phyloP scores from a whole-genome alignment of 2,329 filamentous ascomycete species.

The Botrytis byssoidea region DNA sequence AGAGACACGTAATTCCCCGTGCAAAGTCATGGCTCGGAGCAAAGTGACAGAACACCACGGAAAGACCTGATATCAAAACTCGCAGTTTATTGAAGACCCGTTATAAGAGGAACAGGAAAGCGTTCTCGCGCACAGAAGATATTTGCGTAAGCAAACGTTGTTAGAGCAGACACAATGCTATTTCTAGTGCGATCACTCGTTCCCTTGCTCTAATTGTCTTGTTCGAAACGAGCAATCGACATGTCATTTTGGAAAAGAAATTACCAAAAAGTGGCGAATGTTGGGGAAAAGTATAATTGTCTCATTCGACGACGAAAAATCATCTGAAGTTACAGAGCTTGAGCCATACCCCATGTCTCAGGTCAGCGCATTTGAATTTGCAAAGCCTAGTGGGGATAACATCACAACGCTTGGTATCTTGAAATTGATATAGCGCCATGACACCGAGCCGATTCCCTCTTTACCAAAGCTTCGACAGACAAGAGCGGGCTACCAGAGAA shows the following conservation, averaged over 20 bases:
- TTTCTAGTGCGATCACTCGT: slow-evolving; percentile 53
- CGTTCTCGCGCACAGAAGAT: slow-evolving; percentile 39
- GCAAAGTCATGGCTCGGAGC: slow-evolving; percentile 1
- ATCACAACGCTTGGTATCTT: slow-evolving; percentile 55
- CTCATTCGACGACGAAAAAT: slow-evolving; percentile 23
- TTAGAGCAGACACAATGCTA: background rate
- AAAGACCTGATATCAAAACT: background rate
- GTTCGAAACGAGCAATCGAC: slow-evolving; percentile 53
- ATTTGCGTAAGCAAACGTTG: slow-evolving; percentile 53
- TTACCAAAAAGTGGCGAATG: slow-evolving; percentile 34
- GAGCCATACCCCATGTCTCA: slow-evolving; percentile 32
- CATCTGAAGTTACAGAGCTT: slow-evolving; percentile 26
- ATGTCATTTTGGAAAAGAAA: slow-evolving; percentile 53
- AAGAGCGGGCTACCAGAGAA: slow-evolving; percentile 50
- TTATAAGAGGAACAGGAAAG: background rate
- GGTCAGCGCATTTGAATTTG: slow-evolving; percentile 50
- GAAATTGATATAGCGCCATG: slow-evolving; percentile 50
- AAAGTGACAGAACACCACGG: background rate
- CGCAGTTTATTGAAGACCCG: background rate
- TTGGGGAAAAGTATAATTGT: slow-evolving; percentile 28
- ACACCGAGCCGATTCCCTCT: slow-evolving; percentile 30
- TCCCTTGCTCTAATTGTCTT: slow-evolving; percentile 59
- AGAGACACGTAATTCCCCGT: background rate
- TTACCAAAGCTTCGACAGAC: slow-evolving; percentile 34
- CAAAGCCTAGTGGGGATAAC: slow-evolving; percentile 46